phyloP scores from a whole-genome alignment of 1,284 basidiomycete genomes.

The Moesziomyces antarcticus region DNA sequence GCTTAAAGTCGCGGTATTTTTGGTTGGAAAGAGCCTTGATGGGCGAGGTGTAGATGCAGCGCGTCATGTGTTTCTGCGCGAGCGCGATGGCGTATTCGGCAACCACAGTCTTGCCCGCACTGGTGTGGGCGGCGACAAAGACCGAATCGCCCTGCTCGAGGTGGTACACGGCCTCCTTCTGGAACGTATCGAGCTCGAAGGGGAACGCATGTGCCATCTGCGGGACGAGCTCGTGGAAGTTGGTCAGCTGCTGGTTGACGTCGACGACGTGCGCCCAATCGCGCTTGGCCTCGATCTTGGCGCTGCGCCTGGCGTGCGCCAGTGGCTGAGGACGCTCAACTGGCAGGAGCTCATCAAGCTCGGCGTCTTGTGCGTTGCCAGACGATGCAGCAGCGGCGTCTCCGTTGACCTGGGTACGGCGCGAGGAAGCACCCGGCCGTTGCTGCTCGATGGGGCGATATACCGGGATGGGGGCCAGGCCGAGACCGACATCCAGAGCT shows the following conservation, averaged over 20 bases:
- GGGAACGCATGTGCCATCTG: constrained; percentile 86
- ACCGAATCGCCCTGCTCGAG: constrained; percentile 97
- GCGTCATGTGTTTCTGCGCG: constrained; percentile 97
- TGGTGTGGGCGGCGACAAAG: constrained; percentile 98
- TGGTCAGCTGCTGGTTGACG: constrained; percentile 86
- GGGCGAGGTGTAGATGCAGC: constrained; percentile 97
- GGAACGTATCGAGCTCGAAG: constrained; percentile 87
- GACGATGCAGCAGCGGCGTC: neutral
- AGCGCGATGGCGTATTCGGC: constrained; percentile 98
- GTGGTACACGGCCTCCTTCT: constrained; percentile 98
- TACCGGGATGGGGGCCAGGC: constrained; percentile 45
- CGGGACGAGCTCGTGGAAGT: constrained; percentile 88
- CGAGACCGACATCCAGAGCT: constrained; percentile 28
- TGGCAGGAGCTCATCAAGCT: constrained; percentile 65
- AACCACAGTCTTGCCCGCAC: constrained; percentile 99
- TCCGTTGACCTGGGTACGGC: constrained; percentile 20
- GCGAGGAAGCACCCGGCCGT: constrained; percentile 14
- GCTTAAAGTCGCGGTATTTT: constrained; percentile 98
- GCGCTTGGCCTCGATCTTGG: constrained; percentile 73
- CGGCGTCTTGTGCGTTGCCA: constrained; percentile 43
- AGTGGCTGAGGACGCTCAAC: constrained; percentile 52
- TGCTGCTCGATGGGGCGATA: constrained; percentile 40
- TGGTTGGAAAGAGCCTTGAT: constrained; percentile 99
- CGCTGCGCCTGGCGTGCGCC: constrained; percentile 27
- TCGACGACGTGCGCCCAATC: constrained; percentile 99